These are phyloP conservation scores for Imleria badia DNA, from an alignment of 768 basidiomycete species.

Conservation along the genomic window DNA sequence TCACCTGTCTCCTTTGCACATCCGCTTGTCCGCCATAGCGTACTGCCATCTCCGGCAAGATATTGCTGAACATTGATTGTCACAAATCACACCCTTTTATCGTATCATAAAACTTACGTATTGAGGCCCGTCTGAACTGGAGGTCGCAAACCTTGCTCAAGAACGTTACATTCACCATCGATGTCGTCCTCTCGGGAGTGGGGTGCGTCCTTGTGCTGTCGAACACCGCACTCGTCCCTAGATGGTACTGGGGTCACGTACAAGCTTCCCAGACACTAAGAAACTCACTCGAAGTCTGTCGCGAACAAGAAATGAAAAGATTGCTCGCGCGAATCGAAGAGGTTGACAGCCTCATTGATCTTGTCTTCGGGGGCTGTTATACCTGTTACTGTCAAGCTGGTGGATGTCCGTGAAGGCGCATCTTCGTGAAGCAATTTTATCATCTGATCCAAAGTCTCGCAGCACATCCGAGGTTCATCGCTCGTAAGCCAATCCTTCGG, in stretches of 20 bases:
- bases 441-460: not conserved
- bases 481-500: not conserved
- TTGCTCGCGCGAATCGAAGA: not conserved
- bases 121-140: no score
- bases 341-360: not conserved
- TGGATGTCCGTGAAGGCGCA: not conserved
- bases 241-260: not conserved
- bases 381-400: no score
- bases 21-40: not conserved
- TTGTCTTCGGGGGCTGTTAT: not conserved
- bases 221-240: not conserved
- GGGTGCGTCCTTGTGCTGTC: not conserved
- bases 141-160: no score
- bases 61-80: not conserved
- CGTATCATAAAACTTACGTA: not conserved
- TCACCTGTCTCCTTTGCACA: not conserved
- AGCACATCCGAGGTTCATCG: not conserved
- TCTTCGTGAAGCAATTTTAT: not conserved
- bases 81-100: not conserved
- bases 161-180: no score
- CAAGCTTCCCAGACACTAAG: not conserved
- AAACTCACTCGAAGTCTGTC: not conserved
- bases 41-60: no score
- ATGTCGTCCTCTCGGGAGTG: not conserved
- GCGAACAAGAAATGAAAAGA: not conserved